A percentile compares a stretch with the other conserved stretches of the same genome.
Conservation (phyloP, 1,284 basidiomycete genomes). For the Boletus sp. region DNA sequence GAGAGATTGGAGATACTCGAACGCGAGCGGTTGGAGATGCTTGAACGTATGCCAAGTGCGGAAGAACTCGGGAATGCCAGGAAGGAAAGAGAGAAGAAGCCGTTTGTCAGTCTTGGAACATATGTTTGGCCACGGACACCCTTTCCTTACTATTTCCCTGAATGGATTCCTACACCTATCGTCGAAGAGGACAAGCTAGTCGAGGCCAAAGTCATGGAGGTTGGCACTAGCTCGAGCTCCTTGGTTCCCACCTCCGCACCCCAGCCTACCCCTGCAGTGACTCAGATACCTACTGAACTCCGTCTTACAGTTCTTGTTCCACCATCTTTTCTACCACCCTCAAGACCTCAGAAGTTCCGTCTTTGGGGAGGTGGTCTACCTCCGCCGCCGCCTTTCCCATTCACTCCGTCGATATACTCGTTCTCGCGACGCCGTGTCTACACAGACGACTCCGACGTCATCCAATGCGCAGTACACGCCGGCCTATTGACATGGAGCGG, state of each 20-base stretch:
- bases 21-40: constrained; percentile 32
- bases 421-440: constrained; percentile 49
- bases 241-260: constrained; percentile 1
- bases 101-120: constrained; percentile 58
- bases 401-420: constrained; percentile 24
- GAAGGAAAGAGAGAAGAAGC: constrained; percentile 36
- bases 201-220: constrained; percentile 10
- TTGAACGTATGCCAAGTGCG: constrained; percentile 34
- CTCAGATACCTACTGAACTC: constrained; percentile 43
- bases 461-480: constrained; percentile 72
- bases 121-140: constrained; percentile 56
- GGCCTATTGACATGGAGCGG: constrained; percentile 63
- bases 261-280: constrained; percentile 12
- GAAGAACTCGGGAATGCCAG: constrained; percentile 32
- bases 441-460: constrained; percentile 72
- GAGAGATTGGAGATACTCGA: constrained; percentile 30
- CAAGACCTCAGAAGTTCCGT: constrained; percentile 47
- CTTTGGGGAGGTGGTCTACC: constrained; percentile 69
- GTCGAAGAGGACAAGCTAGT: constrained; percentile 15
- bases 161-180: constrained; percentile 32
- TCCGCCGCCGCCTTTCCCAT: constrained; percentile 37
- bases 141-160: constrained; percentile 50
- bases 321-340: constrained; percentile 51
- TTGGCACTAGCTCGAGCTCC: constrained; percentile 7
- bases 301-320: constrained; percentile 63